A percentile compares a stretch with the other conserved stretches of the same genome.
Conservation (phyloP, 202 grass and related monocot species). For the Dendrocalamus latiflorus region DNA sequence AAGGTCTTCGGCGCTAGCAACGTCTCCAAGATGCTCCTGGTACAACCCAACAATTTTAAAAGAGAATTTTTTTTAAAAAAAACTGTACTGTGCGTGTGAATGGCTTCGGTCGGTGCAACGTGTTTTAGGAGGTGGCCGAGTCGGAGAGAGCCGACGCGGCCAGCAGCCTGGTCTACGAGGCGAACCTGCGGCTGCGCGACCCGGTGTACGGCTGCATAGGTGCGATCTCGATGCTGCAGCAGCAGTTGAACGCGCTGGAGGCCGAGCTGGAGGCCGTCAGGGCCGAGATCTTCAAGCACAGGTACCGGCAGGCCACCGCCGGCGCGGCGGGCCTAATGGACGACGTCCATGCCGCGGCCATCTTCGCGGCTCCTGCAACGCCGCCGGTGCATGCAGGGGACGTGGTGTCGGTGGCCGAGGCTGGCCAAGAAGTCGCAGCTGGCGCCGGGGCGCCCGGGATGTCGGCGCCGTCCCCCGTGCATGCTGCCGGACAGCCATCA, state of each 20-base stretch:
- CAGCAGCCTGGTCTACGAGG: constrained; percentile 95
- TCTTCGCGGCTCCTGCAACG: constrained; percentile 1
- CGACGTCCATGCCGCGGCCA: neutral
- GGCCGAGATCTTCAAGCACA: constrained; percentile 81
- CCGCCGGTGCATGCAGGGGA: neutral
- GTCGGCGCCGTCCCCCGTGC: constrained; percentile 23
- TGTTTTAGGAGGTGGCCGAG: constrained; percentile 71
- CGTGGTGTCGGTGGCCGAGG: constrained; percentile 38
- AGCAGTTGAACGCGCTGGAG: constrained; percentile 67
- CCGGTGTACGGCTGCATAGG: constrained; percentile 95
- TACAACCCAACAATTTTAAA: constrained; percentile 17
- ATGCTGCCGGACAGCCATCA: constrained; percentile 26
- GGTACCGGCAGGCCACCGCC: constrained; percentile 42
- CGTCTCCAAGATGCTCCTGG: constrained; percentile 95
- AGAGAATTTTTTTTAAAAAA: neutral
- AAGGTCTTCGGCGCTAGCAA: constrained; percentile 95
- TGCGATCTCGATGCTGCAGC: constrained; percentile 68
- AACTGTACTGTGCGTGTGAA: neutral
- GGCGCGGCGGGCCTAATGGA: neutral
- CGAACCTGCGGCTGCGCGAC: constrained; percentile 69
- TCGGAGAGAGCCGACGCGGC: constrained; percentile 70
- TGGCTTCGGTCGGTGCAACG: constrained; percentile 10
- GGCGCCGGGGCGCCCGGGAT: neutral
- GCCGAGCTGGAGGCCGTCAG: constrained; percentile 66
- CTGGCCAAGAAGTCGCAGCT: neutral